A percentile compares a stretch with the other conserved stretches of the same genome.
Evolutionary conservation across 495 filamentous ascomycete species (phyloP).

Genomic region (Aspergillus sclerotioniger): DNA sequence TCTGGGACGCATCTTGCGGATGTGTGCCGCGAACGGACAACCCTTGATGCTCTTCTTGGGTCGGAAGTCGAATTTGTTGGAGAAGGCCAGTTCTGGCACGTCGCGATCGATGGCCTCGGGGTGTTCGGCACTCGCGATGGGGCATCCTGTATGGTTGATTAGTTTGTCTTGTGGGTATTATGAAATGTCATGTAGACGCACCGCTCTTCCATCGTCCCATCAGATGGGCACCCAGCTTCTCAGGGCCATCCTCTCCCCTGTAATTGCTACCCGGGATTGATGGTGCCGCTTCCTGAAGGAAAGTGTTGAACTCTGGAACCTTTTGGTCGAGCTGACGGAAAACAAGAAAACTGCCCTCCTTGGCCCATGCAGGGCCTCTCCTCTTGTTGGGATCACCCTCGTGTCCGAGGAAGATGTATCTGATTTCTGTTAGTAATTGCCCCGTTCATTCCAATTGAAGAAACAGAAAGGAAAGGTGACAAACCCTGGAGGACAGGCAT

Average conservation of each 20-base stretch:
- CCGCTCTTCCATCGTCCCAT: conserved; percentile 41
- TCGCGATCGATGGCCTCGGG: neutral
- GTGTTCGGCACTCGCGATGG: neutral
- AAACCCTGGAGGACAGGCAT: conserved; percentile 24
- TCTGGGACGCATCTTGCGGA: conserved; percentile 35
- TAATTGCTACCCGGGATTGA: neutral
- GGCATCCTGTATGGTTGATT: conserved; percentile 8
- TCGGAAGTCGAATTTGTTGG: conserved; percentile 31
- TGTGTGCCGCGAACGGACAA: conserved; percentile 38
- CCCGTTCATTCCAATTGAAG: no score
- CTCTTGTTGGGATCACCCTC: neutral
- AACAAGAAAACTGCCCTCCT: conserved; percentile 38
- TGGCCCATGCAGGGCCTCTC: conserved; percentile 27
- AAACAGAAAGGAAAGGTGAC: neutral
- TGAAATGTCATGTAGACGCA: conserved; percentile 4
- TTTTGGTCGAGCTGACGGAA: conserved; percentile 36
- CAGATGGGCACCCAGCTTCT: conserved; percentile 29
- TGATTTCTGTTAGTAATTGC: neutral
- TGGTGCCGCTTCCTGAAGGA: neutral
- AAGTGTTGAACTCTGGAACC: conserved; percentile 32
- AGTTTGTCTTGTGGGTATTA: neutral
- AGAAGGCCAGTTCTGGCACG: conserved; percentile 8
- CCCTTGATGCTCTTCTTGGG: conserved; percentile 14
- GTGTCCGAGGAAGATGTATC: conserved; percentile 1
- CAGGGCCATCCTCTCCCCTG: conserved; percentile 11